Conservation (phyloP, 2,329 filamentous ascomycete species). For the Endocalyx cinctus region DNA sequence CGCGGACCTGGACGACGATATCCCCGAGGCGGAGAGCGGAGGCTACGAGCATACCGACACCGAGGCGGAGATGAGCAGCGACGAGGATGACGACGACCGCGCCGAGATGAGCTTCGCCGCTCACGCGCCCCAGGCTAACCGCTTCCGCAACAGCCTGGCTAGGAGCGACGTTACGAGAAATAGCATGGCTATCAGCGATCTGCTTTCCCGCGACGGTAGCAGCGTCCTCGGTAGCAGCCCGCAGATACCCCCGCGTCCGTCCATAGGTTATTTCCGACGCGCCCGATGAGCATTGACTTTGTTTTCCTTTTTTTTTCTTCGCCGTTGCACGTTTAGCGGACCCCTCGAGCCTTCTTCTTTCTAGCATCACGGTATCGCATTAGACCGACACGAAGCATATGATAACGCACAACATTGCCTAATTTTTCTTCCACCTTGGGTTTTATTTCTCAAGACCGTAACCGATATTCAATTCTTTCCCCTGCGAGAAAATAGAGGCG, state of each 20-base stretch:
- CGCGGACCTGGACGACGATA: conserved; percentile 66
- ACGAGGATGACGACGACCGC: conserved; percentile 36
- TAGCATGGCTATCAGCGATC: conserved; percentile 54
- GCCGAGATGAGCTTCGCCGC: conserved; percentile 33
- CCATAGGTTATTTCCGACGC: conserved; percentile 16
- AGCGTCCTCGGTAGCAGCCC: conserved; percentile 54
- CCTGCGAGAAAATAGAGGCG: too few species aligned
- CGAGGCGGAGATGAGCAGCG: conserved; percentile 57
- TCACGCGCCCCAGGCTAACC: conserved; percentile 25
- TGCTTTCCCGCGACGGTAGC: conserved; percentile 54
- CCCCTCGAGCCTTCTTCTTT: too few species aligned
- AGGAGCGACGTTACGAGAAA: conserved; percentile 38
- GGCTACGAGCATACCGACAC: conserved; percentile 77
- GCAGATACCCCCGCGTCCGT: conserved; percentile 34
- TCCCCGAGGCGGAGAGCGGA: conserved; percentile 59
- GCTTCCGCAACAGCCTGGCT: conserved; percentile 33
- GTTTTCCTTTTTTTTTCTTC: too few species aligned
- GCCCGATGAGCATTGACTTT: conserved; percentile 15
- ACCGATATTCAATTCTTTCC: too few species aligned
- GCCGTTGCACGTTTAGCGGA: too few species aligned
- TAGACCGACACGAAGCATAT: too few species aligned
- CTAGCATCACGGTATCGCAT: too few species aligned
- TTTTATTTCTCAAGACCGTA: too few species aligned
- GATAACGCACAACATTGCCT: too few species aligned
- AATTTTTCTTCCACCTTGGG: too few species aligned